Evolutionary conservation across 1,284 basidiomycete genomes (phyloP).

Genomic region (Microbotryum scabiosae): DNA sequence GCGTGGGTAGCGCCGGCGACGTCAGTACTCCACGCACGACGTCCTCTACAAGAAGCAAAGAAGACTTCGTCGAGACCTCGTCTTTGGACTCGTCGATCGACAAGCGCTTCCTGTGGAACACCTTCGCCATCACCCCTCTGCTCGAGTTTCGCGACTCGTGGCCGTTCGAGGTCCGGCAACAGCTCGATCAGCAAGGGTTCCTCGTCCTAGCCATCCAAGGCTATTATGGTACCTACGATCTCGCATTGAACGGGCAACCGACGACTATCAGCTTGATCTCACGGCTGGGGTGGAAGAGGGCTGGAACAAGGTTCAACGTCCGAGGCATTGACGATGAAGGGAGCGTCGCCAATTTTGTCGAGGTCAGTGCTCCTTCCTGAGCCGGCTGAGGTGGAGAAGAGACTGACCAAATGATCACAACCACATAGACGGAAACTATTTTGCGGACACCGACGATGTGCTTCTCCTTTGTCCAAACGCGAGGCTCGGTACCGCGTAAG

Average conservation of each 20-base stretch:
- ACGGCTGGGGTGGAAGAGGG: slow-evolving; percentile 84
- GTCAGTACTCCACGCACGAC: too few species aligned
- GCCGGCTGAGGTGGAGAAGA: not conserved
- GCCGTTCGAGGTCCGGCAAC: slow-evolving; percentile 41
- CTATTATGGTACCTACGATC: slow-evolving; percentile 64
- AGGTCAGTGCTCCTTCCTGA: slow-evolving; percentile 48
- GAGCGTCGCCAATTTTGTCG: slow-evolving; percentile 94
- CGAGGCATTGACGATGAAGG: slow-evolving; percentile 97
- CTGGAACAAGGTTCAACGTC: slow-evolving; percentile 94
- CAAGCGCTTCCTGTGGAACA: slow-evolving; percentile 35
- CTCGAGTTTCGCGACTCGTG: slow-evolving; percentile 36
- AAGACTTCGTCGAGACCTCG: slow-evolving; percentile 57
- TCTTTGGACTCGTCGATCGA: slow-evolving; percentile 43
- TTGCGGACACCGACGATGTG: slow-evolving; percentile 67
- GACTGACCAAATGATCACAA: not conserved
- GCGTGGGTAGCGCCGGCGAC: slow-evolving; percentile 24
- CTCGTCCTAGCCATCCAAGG: slow-evolving; percentile 84
- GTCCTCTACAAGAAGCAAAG: slow-evolving; percentile 44
- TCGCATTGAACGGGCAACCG: slow-evolving; percentile 50
- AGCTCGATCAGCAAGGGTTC: slow-evolving; percentile 41
- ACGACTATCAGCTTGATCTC: slow-evolving; percentile 72
- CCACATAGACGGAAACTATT: slow-evolving; percentile 71
- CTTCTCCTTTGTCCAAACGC: slow-evolving; percentile 84
- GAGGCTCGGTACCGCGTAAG: slow-evolving; percentile 86
- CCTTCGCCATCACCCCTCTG: slow-evolving; percentile 55